Evolutionary conservation across 257 asterid species (phyloP).

Genomic region (Nicotiana noctiflora): DNA sequence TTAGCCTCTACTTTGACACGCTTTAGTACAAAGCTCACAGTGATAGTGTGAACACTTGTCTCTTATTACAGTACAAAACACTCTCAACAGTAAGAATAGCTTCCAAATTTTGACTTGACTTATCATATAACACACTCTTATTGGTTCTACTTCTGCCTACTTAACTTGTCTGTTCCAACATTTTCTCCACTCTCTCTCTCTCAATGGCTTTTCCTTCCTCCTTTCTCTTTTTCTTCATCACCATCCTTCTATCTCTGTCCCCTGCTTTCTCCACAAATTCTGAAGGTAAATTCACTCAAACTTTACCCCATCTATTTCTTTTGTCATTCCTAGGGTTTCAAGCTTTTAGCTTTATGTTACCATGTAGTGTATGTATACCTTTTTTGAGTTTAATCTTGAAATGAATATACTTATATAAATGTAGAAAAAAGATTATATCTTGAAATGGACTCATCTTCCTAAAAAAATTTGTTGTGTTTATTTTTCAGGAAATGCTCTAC

Average conservation of each 20-base stretch:
- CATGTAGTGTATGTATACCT: background rate
- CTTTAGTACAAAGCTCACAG: background rate
- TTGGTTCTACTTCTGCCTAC: background rate
- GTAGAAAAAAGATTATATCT: background rate
- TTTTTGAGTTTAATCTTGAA: background rate
- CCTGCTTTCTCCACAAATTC: slow-evolving; percentile 49
- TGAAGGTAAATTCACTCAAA: slow-evolving; percentile 42
- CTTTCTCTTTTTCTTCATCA: slow-evolving; percentile 19
- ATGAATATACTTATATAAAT: background rate
- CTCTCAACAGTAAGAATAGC: background rate
- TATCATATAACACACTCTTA: background rate
- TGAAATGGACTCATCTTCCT: background rate
- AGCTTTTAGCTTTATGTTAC: background rate
- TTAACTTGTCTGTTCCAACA: slow-evolving; percentile 11
- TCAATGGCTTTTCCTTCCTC: slow-evolving; percentile 46
- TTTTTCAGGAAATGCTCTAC: slow-evolving; percentile 67
- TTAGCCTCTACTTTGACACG: too few species aligned
- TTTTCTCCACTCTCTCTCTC: slow-evolving; percentile 11
- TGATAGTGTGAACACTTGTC: background rate
- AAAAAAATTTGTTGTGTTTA: background rate
- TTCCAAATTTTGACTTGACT: slow-evolving; percentile 40
- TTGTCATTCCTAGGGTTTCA: background rate
- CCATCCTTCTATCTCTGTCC: slow-evolving; percentile 28
- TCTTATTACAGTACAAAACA: background rate
- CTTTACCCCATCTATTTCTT: background rate